Evolutionary conservation across 2,329 filamentous ascomycete genomes (phyloP).

Genomic region (Didymella exigua): DNA sequence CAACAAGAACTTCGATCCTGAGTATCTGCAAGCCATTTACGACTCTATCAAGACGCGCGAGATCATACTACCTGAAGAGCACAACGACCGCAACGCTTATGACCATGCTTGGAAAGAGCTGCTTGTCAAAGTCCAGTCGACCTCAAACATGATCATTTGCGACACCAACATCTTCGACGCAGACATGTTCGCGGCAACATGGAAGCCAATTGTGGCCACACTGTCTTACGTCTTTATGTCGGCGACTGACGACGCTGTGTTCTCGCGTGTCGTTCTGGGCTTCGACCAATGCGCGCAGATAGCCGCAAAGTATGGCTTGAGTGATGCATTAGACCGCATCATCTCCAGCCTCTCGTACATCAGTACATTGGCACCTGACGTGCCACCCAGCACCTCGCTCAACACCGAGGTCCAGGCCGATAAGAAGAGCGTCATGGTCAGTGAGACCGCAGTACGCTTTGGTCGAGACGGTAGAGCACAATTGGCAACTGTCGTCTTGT

Average conservation of each 20-base stretch:
- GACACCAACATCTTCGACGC: conserved; percentile 95
- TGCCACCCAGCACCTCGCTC: conserved; percentile 78
- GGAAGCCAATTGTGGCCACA: conserved; percentile 93
- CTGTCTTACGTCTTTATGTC: conserved; percentile 99
- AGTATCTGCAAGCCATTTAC: conserved; percentile 85
- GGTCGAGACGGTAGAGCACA: conserved; percentile 93
- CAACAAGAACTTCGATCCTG: conserved; percentile 79
- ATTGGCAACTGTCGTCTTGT: conserved; percentile 91
- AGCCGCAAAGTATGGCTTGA: conserved; percentile 80
- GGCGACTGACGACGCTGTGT: conserved; percentile 94
- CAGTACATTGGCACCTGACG: conserved; percentile 79
- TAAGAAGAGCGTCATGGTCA: conserved; percentile 96
- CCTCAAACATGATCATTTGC: conserved; percentile 76
- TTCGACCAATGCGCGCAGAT: conserved; percentile 97
- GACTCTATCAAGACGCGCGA: conserved; percentile 91
- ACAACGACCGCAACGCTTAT: conserved; percentile 95
- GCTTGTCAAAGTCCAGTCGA: conserved; percentile 78
- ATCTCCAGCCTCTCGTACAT: conserved; percentile 89
- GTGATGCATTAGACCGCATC: conserved; percentile 89
- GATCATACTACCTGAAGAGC: conserved; percentile 95
- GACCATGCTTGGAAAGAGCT: conserved; percentile 98
- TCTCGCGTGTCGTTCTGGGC: conserved; percentile 87
- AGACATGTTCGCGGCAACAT: conserved; percentile 96
- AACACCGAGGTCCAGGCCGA: conserved; percentile 96
- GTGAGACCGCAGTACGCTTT: conserved; percentile 94